These are phyloP conservation scores for Chenopodium berlandieri DNA, from an alignment of 148 eudicot genomes.

Conservation along the genomic window DNA sequence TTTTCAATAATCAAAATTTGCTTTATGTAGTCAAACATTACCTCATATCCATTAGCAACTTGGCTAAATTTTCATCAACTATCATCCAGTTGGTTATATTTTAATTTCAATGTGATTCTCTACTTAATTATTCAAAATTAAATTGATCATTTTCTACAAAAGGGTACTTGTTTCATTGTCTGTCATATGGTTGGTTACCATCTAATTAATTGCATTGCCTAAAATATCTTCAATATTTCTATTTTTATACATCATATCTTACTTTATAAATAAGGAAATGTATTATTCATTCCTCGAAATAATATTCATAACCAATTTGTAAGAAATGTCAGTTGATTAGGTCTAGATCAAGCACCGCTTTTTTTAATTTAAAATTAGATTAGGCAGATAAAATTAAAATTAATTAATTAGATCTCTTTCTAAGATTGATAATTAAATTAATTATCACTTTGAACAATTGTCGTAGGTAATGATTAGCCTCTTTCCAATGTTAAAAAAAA, in stretches of 20 bases:
- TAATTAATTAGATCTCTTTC: neutral
- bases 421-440: neutral
- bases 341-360: neutral
- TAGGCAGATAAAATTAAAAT: neutral
- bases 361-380: neutral
- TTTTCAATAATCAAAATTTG: neutral
- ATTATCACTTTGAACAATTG: slow-evolving; percentile 7
- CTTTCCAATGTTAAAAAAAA: slow-evolving; percentile 3
- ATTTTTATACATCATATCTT: neutral
- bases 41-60: neutral
- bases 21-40: neutral
- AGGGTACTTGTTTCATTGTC: neutral
- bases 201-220: neutral
- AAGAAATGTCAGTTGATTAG: neutral
- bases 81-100: neutral
- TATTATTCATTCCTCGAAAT: neutral
- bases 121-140: neutral
- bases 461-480: slow-evolving; percentile 28
- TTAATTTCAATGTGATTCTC: neutral
- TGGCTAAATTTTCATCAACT: neutral
- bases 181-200: neutral
- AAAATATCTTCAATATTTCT: neutral
- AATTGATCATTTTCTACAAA: neutral
- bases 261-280: neutral
- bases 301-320: neutral